phyloP scores from a whole-genome alignment of 2,329 filamentous ascomycete genomes.

The Keithomyces neogunnii region DNA sequence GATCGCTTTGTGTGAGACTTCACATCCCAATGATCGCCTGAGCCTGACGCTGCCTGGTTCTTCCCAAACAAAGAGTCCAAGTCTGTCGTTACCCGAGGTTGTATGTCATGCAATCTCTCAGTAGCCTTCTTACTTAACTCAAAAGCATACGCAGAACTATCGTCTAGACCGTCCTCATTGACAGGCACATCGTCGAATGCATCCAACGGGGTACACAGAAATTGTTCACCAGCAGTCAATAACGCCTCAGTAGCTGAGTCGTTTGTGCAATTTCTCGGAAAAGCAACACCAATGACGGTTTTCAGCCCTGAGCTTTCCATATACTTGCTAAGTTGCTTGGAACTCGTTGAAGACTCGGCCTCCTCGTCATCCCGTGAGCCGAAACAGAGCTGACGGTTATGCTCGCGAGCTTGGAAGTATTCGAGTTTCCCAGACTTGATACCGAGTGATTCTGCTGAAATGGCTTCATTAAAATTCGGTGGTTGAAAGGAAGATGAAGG shows the following conservation, averaged over 20 bases:
- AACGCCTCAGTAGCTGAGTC: slow-evolving; percentile 11
- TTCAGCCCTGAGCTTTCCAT: not conserved
- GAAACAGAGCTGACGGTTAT: slow-evolving; percentile 16
- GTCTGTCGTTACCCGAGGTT: not conserved
- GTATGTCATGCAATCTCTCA: not conserved
- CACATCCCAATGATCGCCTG: not conserved
- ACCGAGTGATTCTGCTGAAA: not conserved
- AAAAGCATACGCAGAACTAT: slow-evolving; percentile 22
- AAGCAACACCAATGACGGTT: not conserved
- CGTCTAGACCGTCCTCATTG: slow-evolving; percentile 12
- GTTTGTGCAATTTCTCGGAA: not conserved
- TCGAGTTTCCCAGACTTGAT: slow-evolving; percentile 9
- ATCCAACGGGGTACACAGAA: slow-evolving; percentile 18
- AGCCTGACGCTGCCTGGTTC: not conserved
- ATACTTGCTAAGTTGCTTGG: not conserved
- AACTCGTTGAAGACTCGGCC: slow-evolving; percentile 9
- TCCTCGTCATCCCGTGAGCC: not conserved
- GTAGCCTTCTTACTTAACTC: slow-evolving; percentile 18
- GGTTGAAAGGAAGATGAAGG: not conserved
- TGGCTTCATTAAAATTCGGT: not conserved
- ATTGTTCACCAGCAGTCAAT: slow-evolving; percentile 21
- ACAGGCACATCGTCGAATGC: slow-evolving; percentile 1
- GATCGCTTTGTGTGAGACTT: not conserved
- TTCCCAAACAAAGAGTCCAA: not conserved
- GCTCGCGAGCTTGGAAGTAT: slow-evolving; percentile 31